Evolutionary conservation across 805 yeast genomes (phyloP).

Genomic region (Kluyveromyces aestuarii): DNA sequence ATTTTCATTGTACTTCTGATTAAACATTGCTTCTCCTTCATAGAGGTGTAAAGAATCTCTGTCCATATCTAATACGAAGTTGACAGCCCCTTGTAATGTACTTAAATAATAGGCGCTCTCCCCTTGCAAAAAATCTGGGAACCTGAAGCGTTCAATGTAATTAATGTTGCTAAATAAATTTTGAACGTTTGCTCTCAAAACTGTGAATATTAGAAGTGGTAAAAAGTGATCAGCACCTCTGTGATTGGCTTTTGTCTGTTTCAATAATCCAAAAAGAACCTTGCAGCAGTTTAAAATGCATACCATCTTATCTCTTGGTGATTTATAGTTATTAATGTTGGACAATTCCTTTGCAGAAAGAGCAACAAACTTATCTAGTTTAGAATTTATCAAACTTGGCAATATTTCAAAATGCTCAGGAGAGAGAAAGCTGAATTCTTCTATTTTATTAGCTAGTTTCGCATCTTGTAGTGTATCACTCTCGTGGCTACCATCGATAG

Average conservation of each 20-base stretch:
- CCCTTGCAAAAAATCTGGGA: constrained; percentile 65
- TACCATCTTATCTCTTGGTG: constrained; percentile 91
- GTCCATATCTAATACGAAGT: constrained; percentile 59
- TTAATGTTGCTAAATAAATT: constrained; percentile 68
- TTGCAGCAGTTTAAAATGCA: constrained; percentile 89
- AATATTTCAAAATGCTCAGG: constrained; percentile 70
- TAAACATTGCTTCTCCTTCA: constrained; percentile 47
- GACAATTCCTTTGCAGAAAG: constrained; percentile 67
- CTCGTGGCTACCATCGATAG: constrained; percentile 45
- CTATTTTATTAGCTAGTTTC: constrained; percentile 40
- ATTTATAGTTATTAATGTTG: constrained; percentile 74
- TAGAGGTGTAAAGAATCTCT: constrained; percentile 49
- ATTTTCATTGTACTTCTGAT: constrained; percentile 36
- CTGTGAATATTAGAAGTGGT: constrained; percentile 77
- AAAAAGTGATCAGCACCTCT: constrained; percentile 92
- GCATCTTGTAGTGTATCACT: constrained; percentile 58
- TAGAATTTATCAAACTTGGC: constrained; percentile 38
- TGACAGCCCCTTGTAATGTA: constrained; percentile 82
- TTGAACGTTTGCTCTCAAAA: constrained; percentile 57
- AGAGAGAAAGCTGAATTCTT: constrained; percentile 62
- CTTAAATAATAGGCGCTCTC: constrained; percentile 89
- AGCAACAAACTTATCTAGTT: constrained; percentile 45
- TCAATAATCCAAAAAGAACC: constrained; percentile 79
- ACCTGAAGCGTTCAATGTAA: constrained; percentile 80
- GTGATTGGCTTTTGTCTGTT: constrained; percentile 49